Conservation (phyloP, 352 stramenopile species). For the Paralagenidium karlingii region DNA sequence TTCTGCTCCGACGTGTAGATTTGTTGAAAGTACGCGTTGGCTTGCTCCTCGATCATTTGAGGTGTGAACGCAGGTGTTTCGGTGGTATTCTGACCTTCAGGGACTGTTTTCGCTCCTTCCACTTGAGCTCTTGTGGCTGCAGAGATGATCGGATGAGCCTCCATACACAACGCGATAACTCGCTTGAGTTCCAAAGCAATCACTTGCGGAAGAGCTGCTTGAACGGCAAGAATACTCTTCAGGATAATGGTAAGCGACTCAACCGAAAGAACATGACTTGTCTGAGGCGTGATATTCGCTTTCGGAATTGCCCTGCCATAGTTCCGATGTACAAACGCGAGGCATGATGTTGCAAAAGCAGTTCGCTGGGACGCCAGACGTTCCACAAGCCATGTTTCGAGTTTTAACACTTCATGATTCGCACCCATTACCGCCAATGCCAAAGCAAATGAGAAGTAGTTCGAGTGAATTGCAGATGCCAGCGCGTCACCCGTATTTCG, state of each 20-base stretch:
- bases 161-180: conserved; percentile 71
- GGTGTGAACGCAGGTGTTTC: conserved; percentile 43
- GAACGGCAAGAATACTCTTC: conserved; percentile 72
- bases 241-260: conserved; percentile 74
- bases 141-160: conserved; percentile 70
- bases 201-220: conserved; percentile 45
- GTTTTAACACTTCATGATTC: conserved; percentile 75
- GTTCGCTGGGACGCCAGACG: conserved; percentile 63
- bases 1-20: conserved; percentile 98
- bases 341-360: conserved; percentile 70
- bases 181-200: conserved; percentile 74
- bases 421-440: conserved; percentile 70
- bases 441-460: conserved; percentile 83
- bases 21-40: conserved; percentile 98
- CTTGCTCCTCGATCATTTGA: conserved; percentile 97
- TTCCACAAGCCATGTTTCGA: conserved; percentile 77
- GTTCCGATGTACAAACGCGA: conserved; percentile 79
- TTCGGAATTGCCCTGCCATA: conserved; percentile 75
- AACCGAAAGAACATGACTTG: conserved; percentile 67
- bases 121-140: conserved; percentile 33
- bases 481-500: conserved; percentile 77
- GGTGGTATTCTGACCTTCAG: background rate
- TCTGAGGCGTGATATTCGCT: conserved; percentile 64
- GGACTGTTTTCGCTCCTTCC: conserved; percentile 17
- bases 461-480: conserved; percentile 70